Percentiles rank a stretch among this genome's conserved stretches.
phyloP scores from a whole-genome alignment of 2,329 filamentous ascomycete species.

The Alternaria sp. region DNA sequence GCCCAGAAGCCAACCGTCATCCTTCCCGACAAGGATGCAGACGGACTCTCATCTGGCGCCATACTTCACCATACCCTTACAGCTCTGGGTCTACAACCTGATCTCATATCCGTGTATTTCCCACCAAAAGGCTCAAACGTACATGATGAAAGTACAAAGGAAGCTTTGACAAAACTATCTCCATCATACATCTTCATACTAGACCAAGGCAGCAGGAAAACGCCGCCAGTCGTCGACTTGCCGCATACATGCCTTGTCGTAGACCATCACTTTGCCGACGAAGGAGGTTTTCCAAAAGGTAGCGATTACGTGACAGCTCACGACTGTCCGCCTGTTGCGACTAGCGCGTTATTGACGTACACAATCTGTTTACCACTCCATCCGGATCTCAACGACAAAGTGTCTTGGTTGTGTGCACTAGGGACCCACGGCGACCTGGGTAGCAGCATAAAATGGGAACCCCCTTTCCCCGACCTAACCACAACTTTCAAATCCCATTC shows the following conservation, averaged over 20 bases:
- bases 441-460: constrained; percentile 69
- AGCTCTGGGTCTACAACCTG: constrained; percentile 63
- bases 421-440: constrained; percentile 74
- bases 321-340: constrained; percentile 70
- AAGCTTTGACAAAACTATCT: constrained; percentile 58
- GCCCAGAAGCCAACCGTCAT: constrained; percentile 64
- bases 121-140: constrained; percentile 67
- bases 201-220: constrained; percentile 69
- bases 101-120: constrained; percentile 66
- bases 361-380: constrained; percentile 68
- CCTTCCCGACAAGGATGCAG: constrained; percentile 74
- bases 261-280: constrained; percentile 68
- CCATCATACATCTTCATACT: constrained; percentile 69
- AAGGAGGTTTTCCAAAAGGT: constrained; percentile 65
- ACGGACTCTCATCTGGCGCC: constrained; percentile 70
- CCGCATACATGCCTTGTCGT: constrained; percentile 65
- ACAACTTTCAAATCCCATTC: constrained; percentile 66
- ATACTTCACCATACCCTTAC: constrained; percentile 68
- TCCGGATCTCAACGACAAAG: constrained; percentile 59
- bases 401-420: constrained; percentile 68
- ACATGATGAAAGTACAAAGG: constrained; percentile 63
- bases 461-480: constrained; percentile 72
- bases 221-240: constrained; percentile 61
- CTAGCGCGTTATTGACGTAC: constrained; percentile 70
- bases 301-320: constrained; percentile 68